phyloP scores from a whole-genome alignment of 1,284 basidiomycete species.

The Pseudozyma sp. region DNA sequence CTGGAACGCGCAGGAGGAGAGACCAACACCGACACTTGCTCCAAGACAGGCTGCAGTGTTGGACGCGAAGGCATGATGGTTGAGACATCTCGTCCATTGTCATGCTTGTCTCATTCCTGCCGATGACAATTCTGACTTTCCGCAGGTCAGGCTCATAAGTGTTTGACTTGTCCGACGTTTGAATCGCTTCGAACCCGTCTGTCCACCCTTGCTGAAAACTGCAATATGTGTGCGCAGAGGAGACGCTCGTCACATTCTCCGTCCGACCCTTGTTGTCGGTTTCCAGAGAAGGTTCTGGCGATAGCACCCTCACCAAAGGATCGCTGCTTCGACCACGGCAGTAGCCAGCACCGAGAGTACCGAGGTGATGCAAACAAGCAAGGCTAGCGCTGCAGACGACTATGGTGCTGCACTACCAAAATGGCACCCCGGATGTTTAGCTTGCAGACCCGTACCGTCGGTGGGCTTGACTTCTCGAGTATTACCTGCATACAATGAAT shows the following conservation, averaged over 20 bases:
- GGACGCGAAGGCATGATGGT: constrained; percentile 10
- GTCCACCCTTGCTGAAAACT: neutral
- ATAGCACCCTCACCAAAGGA: neutral
- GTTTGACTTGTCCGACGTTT: too few relatives aligned
- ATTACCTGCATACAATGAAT: neutral
- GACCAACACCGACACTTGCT: neutral
- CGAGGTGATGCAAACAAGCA: neutral
- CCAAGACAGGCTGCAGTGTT: constrained; percentile 4
- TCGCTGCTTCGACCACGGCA: neutral
- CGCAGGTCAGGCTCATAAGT: neutral
- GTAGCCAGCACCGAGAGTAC: too few relatives aligned
- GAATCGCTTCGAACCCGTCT: neutral
- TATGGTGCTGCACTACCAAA: neutral
- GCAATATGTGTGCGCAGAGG: neutral
- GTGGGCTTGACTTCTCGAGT: constrained; percentile 6
- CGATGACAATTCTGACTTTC: neutral
- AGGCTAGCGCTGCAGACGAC: neutral
- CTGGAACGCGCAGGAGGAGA: neutral
- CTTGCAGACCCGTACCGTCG: constrained; percentile 14
- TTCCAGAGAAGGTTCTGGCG: constrained; percentile 13
- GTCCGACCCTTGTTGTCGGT: neutral
- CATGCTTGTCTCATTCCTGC: constrained; percentile 29
- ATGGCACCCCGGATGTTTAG: neutral
- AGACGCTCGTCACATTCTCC: constrained; percentile 19
- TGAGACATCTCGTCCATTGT: constrained; percentile 37